Conservation (phyloP, 257 asterid species). For the Solanum megistacrolobum region DNA sequence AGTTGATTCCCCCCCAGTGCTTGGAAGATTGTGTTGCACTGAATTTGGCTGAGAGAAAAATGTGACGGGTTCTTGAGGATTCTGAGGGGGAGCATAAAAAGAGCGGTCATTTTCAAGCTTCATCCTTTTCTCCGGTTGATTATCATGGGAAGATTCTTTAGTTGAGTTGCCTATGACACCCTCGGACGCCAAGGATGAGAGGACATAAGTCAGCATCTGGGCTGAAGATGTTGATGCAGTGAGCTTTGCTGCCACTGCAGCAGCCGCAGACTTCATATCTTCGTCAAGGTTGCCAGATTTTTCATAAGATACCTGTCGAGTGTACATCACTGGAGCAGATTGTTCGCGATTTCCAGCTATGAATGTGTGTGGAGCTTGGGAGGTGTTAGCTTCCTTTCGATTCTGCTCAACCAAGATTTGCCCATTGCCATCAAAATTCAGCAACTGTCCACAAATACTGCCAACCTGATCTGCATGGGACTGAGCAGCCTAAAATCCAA, state of each 20-base stretch:
- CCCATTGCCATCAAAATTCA: constrained; percentile 15
- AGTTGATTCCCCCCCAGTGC: constrained; percentile 18
- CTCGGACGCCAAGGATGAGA: constrained; percentile 78
- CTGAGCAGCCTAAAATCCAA: constrained; percentile 58
- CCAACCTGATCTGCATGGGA: constrained; percentile 45
- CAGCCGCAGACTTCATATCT: constrained; percentile 69
- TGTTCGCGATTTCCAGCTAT: constrained; percentile 30
- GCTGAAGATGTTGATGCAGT: constrained; percentile 86
- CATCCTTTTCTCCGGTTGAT: constrained; percentile 55
- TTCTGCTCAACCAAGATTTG: constrained; percentile 23
- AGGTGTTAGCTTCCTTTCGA: constrained; percentile 13
- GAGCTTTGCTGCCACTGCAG: constrained; percentile 81
- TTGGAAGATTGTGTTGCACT: constrained; percentile 18
- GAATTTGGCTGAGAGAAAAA: constrained; percentile 18
- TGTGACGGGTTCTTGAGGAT: constrained; percentile 18
- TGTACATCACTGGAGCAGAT: constrained; percentile 47
- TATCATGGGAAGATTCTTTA: constrained; percentile 30
- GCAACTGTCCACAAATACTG: constrained; percentile 28
- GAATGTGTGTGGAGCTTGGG: constrained; percentile 23
- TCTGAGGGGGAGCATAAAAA: constrained; percentile 31
- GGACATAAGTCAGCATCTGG: constrained; percentile 67
- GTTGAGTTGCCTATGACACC: constrained; percentile 50
- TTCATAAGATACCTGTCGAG: constrained; percentile 41
- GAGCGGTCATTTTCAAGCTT: constrained; percentile 49
- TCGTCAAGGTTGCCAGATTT: constrained; percentile 32